These are phyloP conservation scores for Senna siamea DNA, from an alignment of 306 rosid genomes.

Conservation along the genomic window DNA sequence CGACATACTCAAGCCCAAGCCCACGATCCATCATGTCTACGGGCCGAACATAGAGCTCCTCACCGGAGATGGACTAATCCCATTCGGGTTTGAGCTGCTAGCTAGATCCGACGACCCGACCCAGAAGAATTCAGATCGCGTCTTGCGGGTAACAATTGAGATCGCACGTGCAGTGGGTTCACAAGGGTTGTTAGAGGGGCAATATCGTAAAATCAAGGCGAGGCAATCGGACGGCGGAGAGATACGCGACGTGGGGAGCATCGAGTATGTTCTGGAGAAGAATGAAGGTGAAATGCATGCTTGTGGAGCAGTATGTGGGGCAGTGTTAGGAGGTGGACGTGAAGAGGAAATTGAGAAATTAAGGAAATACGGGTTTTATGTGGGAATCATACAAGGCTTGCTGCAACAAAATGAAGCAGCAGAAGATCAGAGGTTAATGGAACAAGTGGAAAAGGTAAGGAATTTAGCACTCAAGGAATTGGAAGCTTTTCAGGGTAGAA, in stretches of 20 bases:
- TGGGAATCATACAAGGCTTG: background rate
- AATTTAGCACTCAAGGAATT: slow-evolving; percentile 45
- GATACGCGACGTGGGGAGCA: background rate
- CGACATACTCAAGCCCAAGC: slow-evolving; percentile 35
- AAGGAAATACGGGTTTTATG: background rate
- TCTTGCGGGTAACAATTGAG: slow-evolving; percentile 57
- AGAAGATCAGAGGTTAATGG: background rate
- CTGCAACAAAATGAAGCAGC: slow-evolving; percentile 8
- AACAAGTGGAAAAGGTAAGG: background rate
- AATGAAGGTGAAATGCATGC: slow-evolving; percentile 71
- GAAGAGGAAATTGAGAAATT: slow-evolving; percentile 53
- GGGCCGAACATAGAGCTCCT: slow-evolving; percentile 56
- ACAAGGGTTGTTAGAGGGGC: slow-evolving; percentile 50
- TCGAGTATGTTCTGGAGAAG: slow-evolving; percentile 32
- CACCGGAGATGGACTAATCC: slow-evolving; percentile 51
- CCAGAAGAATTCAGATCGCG: slow-evolving; percentile 43
- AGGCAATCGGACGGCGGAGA: slow-evolving; percentile 22
- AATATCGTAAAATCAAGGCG: slow-evolving; percentile 6
- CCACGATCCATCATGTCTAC: slow-evolving; percentile 1
- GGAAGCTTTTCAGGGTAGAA: slow-evolving; percentile 45
- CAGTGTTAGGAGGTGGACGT: slow-evolving; percentile 67
- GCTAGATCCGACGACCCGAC: slow-evolving; percentile 44
- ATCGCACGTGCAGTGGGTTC: slow-evolving; percentile 67
- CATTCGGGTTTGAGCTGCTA: slow-evolving; percentile 59
- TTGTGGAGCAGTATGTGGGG: slow-evolving; percentile 76